These are phyloP conservation scores for Fistulina hepatica DNA, from an alignment of 1,284 basidiomycete species.

Conservation along the genomic window DNA sequence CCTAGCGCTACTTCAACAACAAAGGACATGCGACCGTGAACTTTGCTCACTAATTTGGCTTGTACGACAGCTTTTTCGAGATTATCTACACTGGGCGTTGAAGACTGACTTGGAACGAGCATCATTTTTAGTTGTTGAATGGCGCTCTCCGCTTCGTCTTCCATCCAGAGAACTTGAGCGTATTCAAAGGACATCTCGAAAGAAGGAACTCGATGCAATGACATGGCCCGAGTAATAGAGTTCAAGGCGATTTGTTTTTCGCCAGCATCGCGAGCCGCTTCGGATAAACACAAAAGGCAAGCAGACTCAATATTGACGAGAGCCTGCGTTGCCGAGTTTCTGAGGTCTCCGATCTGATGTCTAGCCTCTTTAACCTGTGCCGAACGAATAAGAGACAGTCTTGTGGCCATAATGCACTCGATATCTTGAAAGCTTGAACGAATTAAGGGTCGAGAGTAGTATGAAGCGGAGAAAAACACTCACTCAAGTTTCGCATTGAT, in stretches of 20 bases:
- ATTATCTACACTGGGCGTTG: conserved; percentile 11
- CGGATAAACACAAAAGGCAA: conserved; percentile 65
- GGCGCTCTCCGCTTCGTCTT: conserved; percentile 77
- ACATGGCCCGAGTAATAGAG: conserved; percentile 67
- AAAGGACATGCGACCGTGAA: conserved; percentile 3
- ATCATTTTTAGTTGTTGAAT: conserved; percentile 62
- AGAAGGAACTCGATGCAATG: conserved; percentile 38
- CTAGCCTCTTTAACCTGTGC: conserved; percentile 52
- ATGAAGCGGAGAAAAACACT: conserved; percentile 21
- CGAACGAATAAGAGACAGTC: conserved; percentile 72
- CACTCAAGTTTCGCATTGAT: conserved; percentile 57
- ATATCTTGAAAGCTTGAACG: conserved; percentile 57
- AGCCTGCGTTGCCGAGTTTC: conserved; percentile 40
- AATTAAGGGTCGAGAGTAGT: conserved; percentile 6
- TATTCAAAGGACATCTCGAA: conserved; percentile 71
- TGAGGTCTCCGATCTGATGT: conserved; percentile 61
- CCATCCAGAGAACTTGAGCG: conserved; percentile 82
- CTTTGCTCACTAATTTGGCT: conserved; percentile 45
- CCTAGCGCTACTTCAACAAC: conserved; percentile 36
- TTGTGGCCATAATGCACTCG: conserved; percentile 74
- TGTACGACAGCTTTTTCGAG: conserved; percentile 37
- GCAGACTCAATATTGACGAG: conserved; percentile 56
- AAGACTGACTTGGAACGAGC: conserved; percentile 19
- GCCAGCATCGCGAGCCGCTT: conserved; percentile 60
- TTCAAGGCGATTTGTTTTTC: conserved; percentile 81